These are phyloP conservation scores for Paecilomyces dactylethromorphus DNA, from an alignment of 2,329 filamentous ascomycete species.

Conservation along the genomic window DNA sequence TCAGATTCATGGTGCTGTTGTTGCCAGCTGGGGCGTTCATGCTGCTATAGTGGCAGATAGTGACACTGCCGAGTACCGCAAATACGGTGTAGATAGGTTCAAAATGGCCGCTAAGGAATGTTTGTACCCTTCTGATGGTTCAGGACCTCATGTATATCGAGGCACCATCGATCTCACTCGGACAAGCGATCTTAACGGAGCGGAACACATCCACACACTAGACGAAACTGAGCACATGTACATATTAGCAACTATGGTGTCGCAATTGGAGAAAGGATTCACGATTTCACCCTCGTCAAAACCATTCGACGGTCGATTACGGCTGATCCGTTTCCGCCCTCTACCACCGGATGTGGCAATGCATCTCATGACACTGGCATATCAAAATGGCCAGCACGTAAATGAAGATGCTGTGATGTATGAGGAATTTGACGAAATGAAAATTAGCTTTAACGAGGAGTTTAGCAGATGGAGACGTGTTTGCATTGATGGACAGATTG, in stretches of 20 bases:
- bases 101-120: slow-evolving; percentile 75
- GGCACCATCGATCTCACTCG: slow-evolving; percentile 45
- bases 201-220: slow-evolving; percentile 23
- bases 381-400: slow-evolving; percentile 52
- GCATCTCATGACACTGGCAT: slow-evolving; percentile 65
- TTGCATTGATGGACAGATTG: slow-evolving; percentile 87
- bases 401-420: slow-evolving; percentile 58
- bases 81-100: slow-evolving; percentile 71
- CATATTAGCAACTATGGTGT: slow-evolving; percentile 67
- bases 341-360: slow-evolving; percentile 61
- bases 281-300: slow-evolving; percentile 68
- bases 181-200: slow-evolving; percentile 10
- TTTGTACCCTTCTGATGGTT: slow-evolving; percentile 52
- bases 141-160: slow-evolving; percentile 49
- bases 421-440: slow-evolving; percentile 60
- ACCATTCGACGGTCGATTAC: slow-evolving; percentile 64
- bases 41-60: slow-evolving; percentile 84
- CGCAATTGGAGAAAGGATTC: slow-evolving; percentile 74
- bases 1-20: slow-evolving; percentile 64
- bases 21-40: slow-evolving; percentile 86
- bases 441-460: slow-evolving; percentile 60
- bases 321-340: slow-evolving; percentile 69
- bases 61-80: slow-evolving; percentile 74
- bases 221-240: slow-evolving; percentile 60
- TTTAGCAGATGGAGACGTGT: slow-evolving; percentile 66